Evolutionary conservation across 441 rosid genomes (phyloP).

Genomic region (Melastoma candidum): DNA sequence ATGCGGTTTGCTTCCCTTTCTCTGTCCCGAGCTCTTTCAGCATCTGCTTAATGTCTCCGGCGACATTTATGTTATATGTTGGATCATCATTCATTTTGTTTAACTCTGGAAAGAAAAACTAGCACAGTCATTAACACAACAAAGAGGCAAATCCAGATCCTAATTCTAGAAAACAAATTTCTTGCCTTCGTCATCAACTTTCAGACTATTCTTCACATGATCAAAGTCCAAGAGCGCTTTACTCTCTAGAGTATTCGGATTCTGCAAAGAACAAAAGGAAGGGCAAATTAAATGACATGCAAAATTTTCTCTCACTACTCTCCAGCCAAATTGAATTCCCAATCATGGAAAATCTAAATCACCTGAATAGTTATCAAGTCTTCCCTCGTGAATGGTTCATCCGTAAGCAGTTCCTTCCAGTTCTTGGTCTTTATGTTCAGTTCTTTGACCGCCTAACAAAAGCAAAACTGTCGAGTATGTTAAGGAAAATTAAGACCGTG

Average conservation of each 20-base stretch:
- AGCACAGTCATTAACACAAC: constrained; percentile 9
- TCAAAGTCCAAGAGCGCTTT: constrained; percentile 73
- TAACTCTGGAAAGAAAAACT: constrained; percentile 37
- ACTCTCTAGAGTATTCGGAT: constrained; percentile 66
- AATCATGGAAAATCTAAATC: background rate
- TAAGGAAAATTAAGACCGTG: constrained; percentile 7
- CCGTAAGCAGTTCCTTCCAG: constrained; percentile 88
- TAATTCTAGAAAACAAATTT: constrained; percentile 1
- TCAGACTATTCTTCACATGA: constrained; percentile 69
- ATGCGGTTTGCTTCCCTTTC: constrained; percentile 70
- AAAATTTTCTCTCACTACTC: no score
- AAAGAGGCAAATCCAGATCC: background rate
- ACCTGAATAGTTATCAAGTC: constrained; percentile 91
- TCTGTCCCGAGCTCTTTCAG: constrained; percentile 88
- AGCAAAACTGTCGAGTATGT: constrained; percentile 5
- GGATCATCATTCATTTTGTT: constrained; percentile 71
- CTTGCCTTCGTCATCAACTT: constrained; percentile 83
- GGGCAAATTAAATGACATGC: constrained; percentile 1
- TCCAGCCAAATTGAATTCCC: background rate
- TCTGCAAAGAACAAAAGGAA: constrained; percentile 31
- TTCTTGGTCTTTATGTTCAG: constrained; percentile 83
- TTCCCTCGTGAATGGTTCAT: constrained; percentile 66
- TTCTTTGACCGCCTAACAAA: constrained; percentile 69
- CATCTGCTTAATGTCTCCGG: constrained; percentile 89
- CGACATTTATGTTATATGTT: constrained; percentile 60